These are phyloP conservation scores for Trichophyton benhamiae DNA, from an alignment of 2,329 filamentous ascomycete species.

Conservation along the genomic window DNA sequence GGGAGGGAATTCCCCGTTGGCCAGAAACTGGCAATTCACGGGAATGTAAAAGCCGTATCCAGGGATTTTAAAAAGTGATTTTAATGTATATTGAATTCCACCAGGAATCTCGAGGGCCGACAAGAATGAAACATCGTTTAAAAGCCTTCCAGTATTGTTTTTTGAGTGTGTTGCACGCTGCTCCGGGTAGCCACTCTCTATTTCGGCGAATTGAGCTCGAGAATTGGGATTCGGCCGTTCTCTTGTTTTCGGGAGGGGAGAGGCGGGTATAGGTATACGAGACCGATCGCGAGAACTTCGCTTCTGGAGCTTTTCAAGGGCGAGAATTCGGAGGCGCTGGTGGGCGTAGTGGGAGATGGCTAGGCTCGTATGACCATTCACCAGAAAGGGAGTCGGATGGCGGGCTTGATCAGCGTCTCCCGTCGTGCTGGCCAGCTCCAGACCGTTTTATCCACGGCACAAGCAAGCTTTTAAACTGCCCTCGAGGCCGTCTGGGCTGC, in stretches of 20 bases:
- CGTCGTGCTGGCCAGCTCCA: neutral
- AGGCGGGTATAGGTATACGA: neutral
- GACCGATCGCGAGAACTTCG: neutral
- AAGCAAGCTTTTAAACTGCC: neutral
- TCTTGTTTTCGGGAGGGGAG: neutral
- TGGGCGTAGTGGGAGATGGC: neutral
- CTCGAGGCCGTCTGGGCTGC: neutral
- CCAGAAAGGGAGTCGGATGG: too few relatives aligned
- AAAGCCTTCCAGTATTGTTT: neutral
- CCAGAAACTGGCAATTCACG: conserved; percentile 9
- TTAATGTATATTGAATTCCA: conserved; percentile 3
- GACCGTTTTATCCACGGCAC: neutral
- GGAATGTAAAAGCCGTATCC: neutral
- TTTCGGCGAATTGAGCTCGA: neutral
- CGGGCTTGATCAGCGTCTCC: too few relatives aligned
- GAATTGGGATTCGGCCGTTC: neutral
- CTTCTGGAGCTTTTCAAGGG: neutral
- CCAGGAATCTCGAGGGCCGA: conserved; percentile 9
- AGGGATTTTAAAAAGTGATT: neutral
- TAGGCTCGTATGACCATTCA: neutral
- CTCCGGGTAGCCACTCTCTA: neutral
- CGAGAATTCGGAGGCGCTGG: neutral
- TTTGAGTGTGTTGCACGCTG: neutral
- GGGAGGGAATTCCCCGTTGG: conserved; percentile 1
- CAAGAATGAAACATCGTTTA: conserved; percentile 2